These are phyloP conservation scores for Phytopythium vexans DNA, from an alignment of 352 stramenopile species.

Conservation along the genomic window DNA sequence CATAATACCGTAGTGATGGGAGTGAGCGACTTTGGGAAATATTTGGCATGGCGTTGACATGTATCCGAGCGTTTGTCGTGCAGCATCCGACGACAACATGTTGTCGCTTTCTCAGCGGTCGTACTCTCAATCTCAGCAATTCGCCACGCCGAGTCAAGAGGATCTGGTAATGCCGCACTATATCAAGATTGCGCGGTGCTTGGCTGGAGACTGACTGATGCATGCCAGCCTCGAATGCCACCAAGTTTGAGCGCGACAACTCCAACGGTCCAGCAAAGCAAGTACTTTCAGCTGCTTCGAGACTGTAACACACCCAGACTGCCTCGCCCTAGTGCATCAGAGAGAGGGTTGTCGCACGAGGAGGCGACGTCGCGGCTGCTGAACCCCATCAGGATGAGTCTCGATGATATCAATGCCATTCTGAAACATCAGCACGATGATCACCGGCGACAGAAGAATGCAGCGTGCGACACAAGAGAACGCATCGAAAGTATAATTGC, in stretches of 20 bases:
- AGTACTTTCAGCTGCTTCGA: conserved; percentile 8
- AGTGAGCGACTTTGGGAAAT: too few relatives aligned
- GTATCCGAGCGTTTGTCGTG: too few relatives aligned
- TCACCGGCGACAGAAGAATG: conserved; percentile 3
- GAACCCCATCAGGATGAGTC: conserved; percentile 2
- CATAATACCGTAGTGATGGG: not conserved
- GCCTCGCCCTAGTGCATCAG: not conserved
- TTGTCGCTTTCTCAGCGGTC: conserved; percentile 45
- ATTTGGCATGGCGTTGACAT: not conserved
- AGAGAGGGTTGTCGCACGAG: not conserved
- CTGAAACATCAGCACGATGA: conserved; percentile 4
- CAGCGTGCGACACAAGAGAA: conserved; percentile 10
- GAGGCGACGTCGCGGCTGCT: not conserved
- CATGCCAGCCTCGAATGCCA: not conserved
- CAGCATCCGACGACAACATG: conserved; percentile 16
- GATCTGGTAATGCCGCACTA: conserved; percentile 15
- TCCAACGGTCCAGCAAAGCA: conserved; percentile 5
- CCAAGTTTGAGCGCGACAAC: not conserved
- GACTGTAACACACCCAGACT: not conserved
- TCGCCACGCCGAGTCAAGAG: conserved; percentile 26
- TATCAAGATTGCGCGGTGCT: not conserved
- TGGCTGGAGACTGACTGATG: not conserved
- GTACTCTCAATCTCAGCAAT: conserved; percentile 29
- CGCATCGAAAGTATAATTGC: conserved; percentile 12
- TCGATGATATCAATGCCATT: not conserved